Base-by-base conservation (phyloP, 257 asterid species). In the Pogostemon cablin region DNA sequence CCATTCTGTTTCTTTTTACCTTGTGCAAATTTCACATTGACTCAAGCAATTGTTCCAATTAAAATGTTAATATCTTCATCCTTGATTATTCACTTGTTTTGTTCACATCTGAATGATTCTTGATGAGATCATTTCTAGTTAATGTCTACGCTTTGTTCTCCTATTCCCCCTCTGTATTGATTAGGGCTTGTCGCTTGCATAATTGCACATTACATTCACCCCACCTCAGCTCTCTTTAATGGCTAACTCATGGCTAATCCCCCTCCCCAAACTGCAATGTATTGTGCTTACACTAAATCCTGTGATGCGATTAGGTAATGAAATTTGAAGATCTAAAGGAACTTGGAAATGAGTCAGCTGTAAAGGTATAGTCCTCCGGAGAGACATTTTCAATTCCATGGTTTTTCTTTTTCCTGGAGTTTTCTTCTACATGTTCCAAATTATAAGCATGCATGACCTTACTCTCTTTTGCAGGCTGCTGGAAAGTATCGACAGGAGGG, bases 401-500 rank as follows among this genome's bases (percentile, higher is more conserved):
- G 15, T 71, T 35, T 52, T 12, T 35, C 49, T 38, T 5, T 10
- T 62, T 62, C 32, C 15, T 72, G 53, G 40, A 5, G 59, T 12
- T 59, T 44, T 37, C 20, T 17, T 43, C 65, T 34, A 8, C 43
- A 10, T 10, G 9, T 71, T 25, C 4, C 3, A 35, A 40, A 57
- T 72, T 17, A 11, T 4, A 32, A 60, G 54, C 2, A 2, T 47
- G 55, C 7, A 59, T 46, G 55, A 68, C 8, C 9, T 46, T 62
- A 1, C 60, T 61, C 52, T 47, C 53, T 50, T 47, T 68, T 52
- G 48, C 78, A 95, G 99, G 98, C 97, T 12, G 79, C 89, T 5
- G 99, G 99, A 72, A 95, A 95, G 88, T 95, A 95, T 74, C 79
- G 90, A 34, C 98, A 95, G 81, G 99, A 95, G 75, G 99, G 99